phyloP scores from a whole-genome alignment of 352 stramenopile species.

The Phytophthora hybrid region DNA sequence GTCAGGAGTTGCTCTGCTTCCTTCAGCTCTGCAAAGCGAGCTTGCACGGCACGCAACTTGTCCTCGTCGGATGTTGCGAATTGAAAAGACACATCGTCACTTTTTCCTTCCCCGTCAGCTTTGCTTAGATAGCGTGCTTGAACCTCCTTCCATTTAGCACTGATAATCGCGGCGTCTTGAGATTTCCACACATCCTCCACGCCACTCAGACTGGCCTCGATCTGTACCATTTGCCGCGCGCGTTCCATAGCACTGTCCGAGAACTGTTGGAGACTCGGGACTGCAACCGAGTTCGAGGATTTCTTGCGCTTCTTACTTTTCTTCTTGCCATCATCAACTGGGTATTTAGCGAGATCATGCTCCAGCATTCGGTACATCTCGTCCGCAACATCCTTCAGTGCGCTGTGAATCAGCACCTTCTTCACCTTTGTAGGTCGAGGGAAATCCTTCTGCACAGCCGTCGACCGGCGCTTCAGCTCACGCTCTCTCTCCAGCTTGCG shows the following conservation, averaged over 20 bases:
- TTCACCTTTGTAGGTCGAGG: slow-evolving; percentile 76
- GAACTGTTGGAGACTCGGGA: slow-evolving; percentile 52
- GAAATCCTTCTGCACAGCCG: slow-evolving; percentile 73
- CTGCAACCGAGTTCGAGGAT: slow-evolving; percentile 26
- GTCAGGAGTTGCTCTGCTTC: slow-evolving; percentile 61
- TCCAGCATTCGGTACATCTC: slow-evolving; percentile 79
- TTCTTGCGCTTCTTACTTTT: slow-evolving; percentile 82
- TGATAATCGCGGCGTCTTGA: slow-evolving; percentile 23
- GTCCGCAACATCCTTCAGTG: slow-evolving; percentile 46
- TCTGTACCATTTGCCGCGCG: slow-evolving; percentile 79
- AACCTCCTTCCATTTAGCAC: slow-evolving; percentile 45
- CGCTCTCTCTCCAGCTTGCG: slow-evolving; percentile 57
- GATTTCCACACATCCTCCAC: slow-evolving; percentile 53
- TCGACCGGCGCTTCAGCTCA: slow-evolving; percentile 72
- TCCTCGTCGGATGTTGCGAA: slow-evolving; percentile 55
- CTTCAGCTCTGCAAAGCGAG: slow-evolving; percentile 76
- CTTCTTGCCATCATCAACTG: slow-evolving; percentile 43
- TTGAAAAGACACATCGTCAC: slow-evolving; percentile 41
- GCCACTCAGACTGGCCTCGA: slow-evolving; percentile 72
- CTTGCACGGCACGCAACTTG: slow-evolving; percentile 58
- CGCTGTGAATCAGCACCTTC: slow-evolving; percentile 56
- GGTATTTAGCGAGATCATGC: slow-evolving; percentile 67
- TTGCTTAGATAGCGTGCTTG: slow-evolving; percentile 56
- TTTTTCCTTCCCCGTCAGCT: slow-evolving; percentile 26
- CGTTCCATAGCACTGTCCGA: slow-evolving; percentile 70